Conservation (phyloP, 2,329 filamentous ascomycete genomes). For the Cladophialophora immunda region DNA sequence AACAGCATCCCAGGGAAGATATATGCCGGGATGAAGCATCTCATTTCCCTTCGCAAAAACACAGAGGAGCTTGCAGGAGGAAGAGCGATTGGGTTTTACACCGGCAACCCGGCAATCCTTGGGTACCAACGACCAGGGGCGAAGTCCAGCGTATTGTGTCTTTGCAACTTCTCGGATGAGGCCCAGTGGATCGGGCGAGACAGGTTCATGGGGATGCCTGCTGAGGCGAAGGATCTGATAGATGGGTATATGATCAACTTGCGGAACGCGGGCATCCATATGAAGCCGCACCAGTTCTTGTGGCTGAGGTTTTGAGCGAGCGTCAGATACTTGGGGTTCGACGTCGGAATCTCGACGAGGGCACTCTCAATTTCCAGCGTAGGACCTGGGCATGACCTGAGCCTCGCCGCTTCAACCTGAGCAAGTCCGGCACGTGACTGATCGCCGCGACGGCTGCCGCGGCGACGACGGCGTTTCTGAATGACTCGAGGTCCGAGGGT, state of each 20-base stretch:
- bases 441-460: too few species aligned
- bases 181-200: slow-evolving; percentile 38
- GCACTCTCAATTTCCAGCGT: too few species aligned
- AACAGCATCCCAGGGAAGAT: slow-evolving; percentile 36
- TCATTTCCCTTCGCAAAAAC: slow-evolving; percentile 37
- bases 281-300: slow-evolving; percentile 38
- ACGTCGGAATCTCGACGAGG: too few species aligned
- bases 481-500: too few species aligned
- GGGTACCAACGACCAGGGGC: slow-evolving; percentile 38
- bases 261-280: slow-evolving; percentile 36
- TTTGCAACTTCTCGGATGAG: slow-evolving; percentile 40
- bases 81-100: slow-evolving; percentile 38
- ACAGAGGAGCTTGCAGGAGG: slow-evolving; percentile 38
- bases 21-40: slow-evolving; percentile 37
- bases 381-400: too few species aligned
- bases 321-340: too few species aligned
- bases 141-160: slow-evolving; percentile 34
- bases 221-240: slow-evolving; percentile 34
- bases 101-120: slow-evolving; percentile 36
- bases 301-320: slow-evolving; percentile 36
- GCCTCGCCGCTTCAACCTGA: too few species aligned
- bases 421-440: too few species aligned
- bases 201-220: slow-evolving; percentile 38
- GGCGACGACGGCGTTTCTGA: too few species aligned
- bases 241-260: slow-evolving; percentile 36